Conservation (phyloP, 2,329 filamentous ascomycete genomes). For the Fusarium cicatricum region DNA sequence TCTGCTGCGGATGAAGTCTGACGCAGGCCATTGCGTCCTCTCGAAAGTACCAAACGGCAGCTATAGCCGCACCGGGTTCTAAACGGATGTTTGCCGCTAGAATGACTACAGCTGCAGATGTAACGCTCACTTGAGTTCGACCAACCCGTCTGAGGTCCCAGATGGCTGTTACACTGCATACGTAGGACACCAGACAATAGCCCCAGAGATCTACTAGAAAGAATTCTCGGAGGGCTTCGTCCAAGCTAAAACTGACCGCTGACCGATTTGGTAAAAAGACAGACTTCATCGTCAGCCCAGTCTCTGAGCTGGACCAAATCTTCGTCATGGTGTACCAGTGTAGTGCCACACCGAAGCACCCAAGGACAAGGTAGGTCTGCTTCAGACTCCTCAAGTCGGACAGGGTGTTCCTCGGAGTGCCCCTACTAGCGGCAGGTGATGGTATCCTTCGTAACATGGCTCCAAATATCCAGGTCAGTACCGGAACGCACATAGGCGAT, state of each 20-base stretch:
- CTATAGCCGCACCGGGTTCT: constrained; percentile 19
- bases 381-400: not conserved
- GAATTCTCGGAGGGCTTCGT: constrained; percentile 1
- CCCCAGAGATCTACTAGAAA: constrained; percentile 15
- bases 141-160: constrained; percentile 24
- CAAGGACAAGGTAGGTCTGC: not conserved
- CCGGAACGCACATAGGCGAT: constrained; percentile 13
- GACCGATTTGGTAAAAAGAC: constrained; percentile 7
- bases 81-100: not conserved
- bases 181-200: constrained; percentile 8
- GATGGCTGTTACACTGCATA: constrained; percentile 9
- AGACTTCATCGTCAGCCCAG: not conserved
- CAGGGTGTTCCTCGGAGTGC: not conserved
- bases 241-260: not conserved
- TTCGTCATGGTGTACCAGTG: not conserved
- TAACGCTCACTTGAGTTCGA: not conserved
- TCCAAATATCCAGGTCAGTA: not conserved
- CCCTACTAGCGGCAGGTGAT: too few species aligned
- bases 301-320: not conserved
- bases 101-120: not conserved
- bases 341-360: not conserved
- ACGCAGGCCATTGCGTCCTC: constrained; percentile 4
- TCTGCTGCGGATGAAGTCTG: not conserved
- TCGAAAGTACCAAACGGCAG: constrained; percentile 22
- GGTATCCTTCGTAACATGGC: too few species aligned